phyloP scores from a whole-genome alignment of 495 filamentous ascomycete genomes.

The Letharia lupina region DNA sequence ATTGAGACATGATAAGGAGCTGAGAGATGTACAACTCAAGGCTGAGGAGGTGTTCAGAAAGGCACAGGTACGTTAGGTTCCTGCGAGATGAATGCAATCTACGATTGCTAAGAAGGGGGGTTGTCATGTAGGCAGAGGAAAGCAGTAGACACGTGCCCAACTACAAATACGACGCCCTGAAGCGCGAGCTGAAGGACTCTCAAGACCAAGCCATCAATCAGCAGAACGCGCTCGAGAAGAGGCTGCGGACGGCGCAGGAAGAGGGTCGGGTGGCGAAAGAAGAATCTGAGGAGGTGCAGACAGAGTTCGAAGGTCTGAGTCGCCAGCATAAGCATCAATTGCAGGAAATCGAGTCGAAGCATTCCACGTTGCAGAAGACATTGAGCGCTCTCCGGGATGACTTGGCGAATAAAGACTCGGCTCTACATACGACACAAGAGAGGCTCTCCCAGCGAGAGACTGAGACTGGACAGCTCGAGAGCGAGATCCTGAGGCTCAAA shows the following conservation, averaged over 20 bases:
- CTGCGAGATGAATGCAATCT: neutral
- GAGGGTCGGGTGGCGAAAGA: slow-evolving; percentile 64
- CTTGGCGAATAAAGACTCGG: slow-evolving; percentile 50
- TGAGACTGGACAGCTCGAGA: slow-evolving; percentile 64
- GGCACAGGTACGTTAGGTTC: slow-evolving; percentile 48
- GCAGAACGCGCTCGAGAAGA: slow-evolving; percentile 61
- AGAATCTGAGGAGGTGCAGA: slow-evolving; percentile 65
- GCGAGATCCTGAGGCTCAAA: slow-evolving; percentile 71
- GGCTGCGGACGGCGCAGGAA: slow-evolving; percentile 61
- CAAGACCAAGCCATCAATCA: slow-evolving; percentile 60
- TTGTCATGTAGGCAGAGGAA: slow-evolving; percentile 46
- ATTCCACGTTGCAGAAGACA: slow-evolving; percentile 56
- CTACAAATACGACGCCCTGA: slow-evolving; percentile 62
- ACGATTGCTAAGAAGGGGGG: slow-evolving; percentile 16
- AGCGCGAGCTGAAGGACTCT: slow-evolving; percentile 60
- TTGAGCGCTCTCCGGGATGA: slow-evolving; percentile 67
- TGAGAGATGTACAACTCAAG: slow-evolving; percentile 63
- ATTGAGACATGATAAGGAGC: slow-evolving; percentile 72
- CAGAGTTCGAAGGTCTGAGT: slow-evolving; percentile 60
- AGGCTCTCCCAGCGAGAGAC: slow-evolving; percentile 58
- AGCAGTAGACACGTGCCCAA: slow-evolving; percentile 56
- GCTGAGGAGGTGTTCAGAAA: slow-evolving; percentile 77
- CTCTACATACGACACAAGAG: slow-evolving; percentile 57
- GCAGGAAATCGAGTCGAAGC: slow-evolving; percentile 62
- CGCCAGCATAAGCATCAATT: slow-evolving; percentile 60